phyloP scores from a whole-genome alignment of 1,284 basidiomycete genomes.

The Ganoderma sinense region DNA sequence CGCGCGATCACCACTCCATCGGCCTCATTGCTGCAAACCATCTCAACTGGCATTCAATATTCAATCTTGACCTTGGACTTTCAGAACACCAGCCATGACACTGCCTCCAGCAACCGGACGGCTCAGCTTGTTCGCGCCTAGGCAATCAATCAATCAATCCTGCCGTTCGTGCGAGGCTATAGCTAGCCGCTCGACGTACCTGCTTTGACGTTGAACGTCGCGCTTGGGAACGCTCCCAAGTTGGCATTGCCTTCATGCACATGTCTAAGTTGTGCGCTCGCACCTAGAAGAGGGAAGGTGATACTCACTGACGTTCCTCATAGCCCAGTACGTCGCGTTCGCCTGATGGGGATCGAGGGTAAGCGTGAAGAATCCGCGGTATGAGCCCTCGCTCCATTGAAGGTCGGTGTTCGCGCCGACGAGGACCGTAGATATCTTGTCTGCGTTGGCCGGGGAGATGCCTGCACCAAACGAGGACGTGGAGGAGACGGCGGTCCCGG shows the following conservation, averaged over 20 bases:
- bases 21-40: not conserved
- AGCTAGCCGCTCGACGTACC: not conserved
- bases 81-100: conserved; percentile 51
- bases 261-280: not conserved
- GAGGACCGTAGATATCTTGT: conserved; percentile 49
- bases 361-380: conserved; percentile 69
- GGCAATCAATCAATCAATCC: conserved; percentile 1
- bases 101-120: conserved; percentile 63
- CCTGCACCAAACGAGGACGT: conserved; percentile 57
- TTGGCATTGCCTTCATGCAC: conserved; percentile 48
- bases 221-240: conserved; percentile 56
- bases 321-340: conserved; percentile 67
- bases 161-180: not conserved
- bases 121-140: conserved; percentile 57
- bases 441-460: conserved; percentile 49
- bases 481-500: conserved; percentile 70
- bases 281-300: no score
- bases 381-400: conserved; percentile 72
- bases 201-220: conserved; percentile 51
- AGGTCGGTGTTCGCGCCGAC: conserved; percentile 59
- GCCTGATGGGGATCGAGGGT: conserved; percentile 52
- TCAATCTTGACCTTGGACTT: conserved; percentile 23
- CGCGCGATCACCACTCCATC: not conserved
- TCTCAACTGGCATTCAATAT: not conserved
- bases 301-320: conserved; percentile 58